Evolutionary conservation across 768 basidiomycete genomes (phyloP), one percentile per base, ranked within the genome.

Genomic region (Boletus reticulatus): DNA sequence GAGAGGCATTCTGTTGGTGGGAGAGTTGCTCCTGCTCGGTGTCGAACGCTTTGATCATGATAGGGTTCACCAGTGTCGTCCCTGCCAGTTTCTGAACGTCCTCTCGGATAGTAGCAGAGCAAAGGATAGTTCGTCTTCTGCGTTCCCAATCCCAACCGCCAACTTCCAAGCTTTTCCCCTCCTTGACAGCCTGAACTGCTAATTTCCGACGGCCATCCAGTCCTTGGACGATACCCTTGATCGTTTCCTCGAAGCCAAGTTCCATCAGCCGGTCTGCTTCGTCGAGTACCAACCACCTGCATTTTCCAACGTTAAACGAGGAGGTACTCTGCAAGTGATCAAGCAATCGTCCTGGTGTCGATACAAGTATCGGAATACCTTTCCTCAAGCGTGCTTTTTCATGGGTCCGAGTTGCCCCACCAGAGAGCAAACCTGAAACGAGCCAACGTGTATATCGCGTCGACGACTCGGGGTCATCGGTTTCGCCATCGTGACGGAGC

Each of bases 241-340:
- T 89, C 0, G 94, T 92, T 67, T 98, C 94, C 70, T 97, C 95
- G 59, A 99, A 99, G 0, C 97, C 97, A 42, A 98, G 84, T 60
- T 98, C 95, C 95, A 98, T 98, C 48, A 99, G 75, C 41, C 94
- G 80, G 73, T 99, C 97, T 7, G 96, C 95, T 75, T 99, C 97
- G 67, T 99, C 97, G 24, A 98, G 83, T 10, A 99, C 87, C 31
- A 99, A 79, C 94, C 96, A 99, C 45, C 92, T 84, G 69, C 92
- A 92, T 74, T 95, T 96, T 50, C 89, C 94, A 52, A 95, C 83
- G 56, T 94, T 87, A 73, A 99, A 93, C 0, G 92, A 88, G 0
- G 90, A 83, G 0, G 97, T 98, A 64, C 96, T 95, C 71, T 98
- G 94, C 38, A 99, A 80, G 67, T 99, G 97, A 69, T 98, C 97